These are phyloP conservation scores for Exophiala sp. DNA, from an alignment of 2,329 filamentous ascomycete species.

Conservation along the genomic window DNA sequence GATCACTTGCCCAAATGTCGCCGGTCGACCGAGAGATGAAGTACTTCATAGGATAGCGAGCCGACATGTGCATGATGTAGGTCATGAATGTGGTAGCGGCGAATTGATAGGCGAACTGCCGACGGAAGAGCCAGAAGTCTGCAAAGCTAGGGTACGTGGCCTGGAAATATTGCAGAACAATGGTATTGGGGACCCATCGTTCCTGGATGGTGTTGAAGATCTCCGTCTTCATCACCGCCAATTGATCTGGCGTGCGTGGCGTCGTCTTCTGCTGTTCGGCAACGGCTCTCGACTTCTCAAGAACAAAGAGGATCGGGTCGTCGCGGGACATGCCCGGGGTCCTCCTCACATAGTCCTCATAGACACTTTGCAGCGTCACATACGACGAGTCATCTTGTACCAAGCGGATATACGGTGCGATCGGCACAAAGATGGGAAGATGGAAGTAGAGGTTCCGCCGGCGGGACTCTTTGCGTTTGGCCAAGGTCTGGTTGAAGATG, in stretches of 20 bases:
- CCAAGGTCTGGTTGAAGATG: slow-evolving; percentile 87
- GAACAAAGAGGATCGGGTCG: slow-evolving; percentile 87
- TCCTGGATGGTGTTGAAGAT: slow-evolving; percentile 93
- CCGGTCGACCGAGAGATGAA: slow-evolving; percentile 81
- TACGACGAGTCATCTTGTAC: slow-evolving; percentile 94
- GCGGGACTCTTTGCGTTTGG: slow-evolving; percentile 89
- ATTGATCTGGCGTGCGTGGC: slow-evolving; percentile 55
- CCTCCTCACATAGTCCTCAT: slow-evolving; percentile 89
- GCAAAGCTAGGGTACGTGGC: slow-evolving; percentile 78
- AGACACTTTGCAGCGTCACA: slow-evolving; percentile 88
- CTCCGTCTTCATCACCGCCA: slow-evolving; percentile 70
- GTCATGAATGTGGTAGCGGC: slow-evolving; percentile 97
- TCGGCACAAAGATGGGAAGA: slow-evolving; percentile 86
- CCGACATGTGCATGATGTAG: slow-evolving; percentile 95
- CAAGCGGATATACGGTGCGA: slow-evolving; percentile 89
- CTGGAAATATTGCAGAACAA: slow-evolving; percentile 86
- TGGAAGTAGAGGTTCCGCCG: slow-evolving; percentile 94
- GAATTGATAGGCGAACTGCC: slow-evolving; percentile 93
- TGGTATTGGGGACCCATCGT: slow-evolving; percentile 77
- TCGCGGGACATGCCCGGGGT: slow-evolving; percentile 72
- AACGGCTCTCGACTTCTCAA: slow-evolving; percentile 82
- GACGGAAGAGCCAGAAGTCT: slow-evolving; percentile 97
- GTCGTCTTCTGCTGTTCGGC: slow-evolving; percentile 58
- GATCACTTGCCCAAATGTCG: slow-evolving; percentile 92
- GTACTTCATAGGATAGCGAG: slow-evolving; percentile 92